Base-by-base conservation (phyloP, 176 grass and related monocot genomes). In the Poa annua region DNA sequence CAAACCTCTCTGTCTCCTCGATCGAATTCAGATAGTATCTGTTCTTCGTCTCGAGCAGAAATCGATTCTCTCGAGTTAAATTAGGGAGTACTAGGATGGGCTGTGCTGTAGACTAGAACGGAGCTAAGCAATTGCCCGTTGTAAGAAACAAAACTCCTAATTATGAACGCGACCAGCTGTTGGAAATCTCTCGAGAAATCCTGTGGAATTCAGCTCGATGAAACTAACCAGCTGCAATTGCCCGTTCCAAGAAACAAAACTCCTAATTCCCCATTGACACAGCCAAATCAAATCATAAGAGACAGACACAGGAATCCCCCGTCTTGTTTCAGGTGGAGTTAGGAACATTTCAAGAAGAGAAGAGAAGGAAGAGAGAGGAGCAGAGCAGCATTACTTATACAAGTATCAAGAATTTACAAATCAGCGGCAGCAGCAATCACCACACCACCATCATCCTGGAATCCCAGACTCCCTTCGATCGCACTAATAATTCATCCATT, bases 321-420 rank as follows among this genome's bases (percentile, higher is more conserved):
- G 11, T 76, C 82, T 42, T 66, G 72, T 53, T 84, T 85, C 48
- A 77, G 15, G 1, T 42, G 62, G 73, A 21, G 7, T 25, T 6
- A 47, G 68, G 54, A 78, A 78, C 82, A 84, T 84, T 22, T 57
- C 22, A 78, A 78, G 48, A 84, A 76, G 7, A 53, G 15, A 21
- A n/a, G 35, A 74, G 1, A 35, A 64, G 4, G 34, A 49, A 61
- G 3, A 60, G 52, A 34, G 45, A 48, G 38, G 59, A 79, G 38
- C 59, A 11, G 68, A 83, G 68, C 10, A 83, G 57, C 61, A 85
- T 85, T 78, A 78, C 83, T 70, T 78, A 70, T 85, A 85, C 83
- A 85, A 78, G 71, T 74, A 74, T 78, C 62, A 69, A 84, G 80
- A 88, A 88, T 88, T 70, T 88, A 88, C 86, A 88, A 78, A 82